phyloP scores from a whole-genome alignment of 176 grass and related monocot species.

The Leersia perrieri region DNA sequence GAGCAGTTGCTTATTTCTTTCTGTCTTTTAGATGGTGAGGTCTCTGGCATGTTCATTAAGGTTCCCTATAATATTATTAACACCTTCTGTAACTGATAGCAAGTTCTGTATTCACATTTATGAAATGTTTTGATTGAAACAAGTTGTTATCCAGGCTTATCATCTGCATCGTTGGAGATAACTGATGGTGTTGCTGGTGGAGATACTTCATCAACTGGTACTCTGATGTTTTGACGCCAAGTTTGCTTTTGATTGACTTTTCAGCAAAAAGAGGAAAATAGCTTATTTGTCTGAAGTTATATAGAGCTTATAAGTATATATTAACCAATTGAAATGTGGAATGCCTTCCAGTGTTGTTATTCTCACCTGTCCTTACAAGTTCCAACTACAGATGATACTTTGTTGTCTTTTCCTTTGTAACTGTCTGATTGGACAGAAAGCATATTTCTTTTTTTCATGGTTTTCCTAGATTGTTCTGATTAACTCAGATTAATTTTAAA shows the following conservation, averaged over 20 bases:
- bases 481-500: constrained; percentile 13
- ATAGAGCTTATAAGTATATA: not conserved
- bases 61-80: not conserved
- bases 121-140: constrained; percentile 28
- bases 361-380: not conserved
- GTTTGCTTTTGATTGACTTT: constrained; percentile 16
- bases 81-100: not conserved
- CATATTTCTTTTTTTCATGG: not conserved
- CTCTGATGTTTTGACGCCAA: not conserved
- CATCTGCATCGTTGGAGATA: constrained; percentile 84
- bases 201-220: constrained; percentile 67
- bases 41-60: not conserved
- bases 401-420: constrained; percentile 1
- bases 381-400: not conserved
- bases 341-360: not conserved
- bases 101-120: constrained; percentile 20
- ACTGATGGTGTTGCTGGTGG: constrained; percentile 42
- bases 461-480: constrained; percentile 3
- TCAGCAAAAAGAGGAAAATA: constrained; percentile 11
- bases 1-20: not conserved
- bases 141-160: constrained; percentile 63
- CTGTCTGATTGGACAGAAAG: not conserved
- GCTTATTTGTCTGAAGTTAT: constrained; percentile 6
- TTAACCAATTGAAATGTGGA: not conserved
- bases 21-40: not conserved